A percentile compares a stretch with the other conserved stretches of the same genome.
These are phyloP conservation scores for Ceratobasidium sp. DNA, from an alignment of 1,284 basidiomycete species.

Conservation along the genomic window DNA sequence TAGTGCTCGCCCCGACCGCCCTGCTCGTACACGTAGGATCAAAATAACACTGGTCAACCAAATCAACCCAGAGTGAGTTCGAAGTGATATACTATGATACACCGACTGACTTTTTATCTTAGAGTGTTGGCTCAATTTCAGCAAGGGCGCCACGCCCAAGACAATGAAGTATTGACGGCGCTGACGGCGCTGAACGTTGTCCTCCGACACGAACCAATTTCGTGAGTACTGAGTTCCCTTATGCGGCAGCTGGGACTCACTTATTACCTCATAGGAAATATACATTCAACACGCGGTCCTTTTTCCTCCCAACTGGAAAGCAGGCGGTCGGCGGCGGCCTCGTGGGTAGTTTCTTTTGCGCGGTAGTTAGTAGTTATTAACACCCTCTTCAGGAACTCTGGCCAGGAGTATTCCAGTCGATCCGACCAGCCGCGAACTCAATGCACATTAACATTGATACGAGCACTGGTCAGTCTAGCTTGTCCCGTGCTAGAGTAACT, in stretches of 20 bases:
- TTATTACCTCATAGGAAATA: slow-evolving; percentile 60
- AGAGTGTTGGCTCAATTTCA: slow-evolving; percentile 78
- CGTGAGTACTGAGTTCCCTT: slow-evolving; percentile 54
- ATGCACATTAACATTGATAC: slow-evolving; percentile 85
- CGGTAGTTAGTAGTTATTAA: neutral
- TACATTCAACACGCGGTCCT: slow-evolving; percentile 80
- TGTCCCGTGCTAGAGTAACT: neutral
- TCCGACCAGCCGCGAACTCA: slow-evolving; percentile 75
- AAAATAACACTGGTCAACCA: no score
- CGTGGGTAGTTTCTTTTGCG: slow-evolving; percentile 54
- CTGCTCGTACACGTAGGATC: no score
- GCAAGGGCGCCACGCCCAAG: slow-evolving; percentile 74
- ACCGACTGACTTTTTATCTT: neutral
- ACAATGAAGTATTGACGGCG: slow-evolving; percentile 77
- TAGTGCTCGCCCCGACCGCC: no score
- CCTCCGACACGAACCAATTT: slow-evolving; percentile 78
- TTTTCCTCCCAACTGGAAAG: slow-evolving; percentile 76
- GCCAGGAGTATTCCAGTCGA: slow-evolving; percentile 55
- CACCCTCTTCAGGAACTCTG: slow-evolving; percentile 29
- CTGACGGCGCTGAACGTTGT: slow-evolving; percentile 83
- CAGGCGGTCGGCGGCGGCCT: slow-evolving; percentile 76
- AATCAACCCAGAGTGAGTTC: no score
- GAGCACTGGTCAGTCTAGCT: slow-evolving; percentile 67
- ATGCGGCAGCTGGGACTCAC: neutral
- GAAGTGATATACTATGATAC: no score